phyloP scores from a whole-genome alignment of 345 rosid species.

The Rubroshorea leprosula region DNA sequence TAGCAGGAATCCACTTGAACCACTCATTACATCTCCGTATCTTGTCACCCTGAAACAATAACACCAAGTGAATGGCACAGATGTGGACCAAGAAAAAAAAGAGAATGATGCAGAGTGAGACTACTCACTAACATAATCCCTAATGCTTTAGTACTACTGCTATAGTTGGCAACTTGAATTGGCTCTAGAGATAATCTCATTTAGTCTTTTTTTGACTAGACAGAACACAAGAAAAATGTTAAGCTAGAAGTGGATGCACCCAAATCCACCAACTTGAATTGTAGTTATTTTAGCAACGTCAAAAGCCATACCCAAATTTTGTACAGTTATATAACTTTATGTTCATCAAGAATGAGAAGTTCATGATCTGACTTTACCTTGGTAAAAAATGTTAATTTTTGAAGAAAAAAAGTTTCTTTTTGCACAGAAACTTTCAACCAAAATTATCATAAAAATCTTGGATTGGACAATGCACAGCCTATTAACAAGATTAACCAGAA shows the following conservation, averaged over 20 bases:
- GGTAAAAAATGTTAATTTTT: too few species aligned
- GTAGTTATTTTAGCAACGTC: too few species aligned
- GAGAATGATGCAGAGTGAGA: conserved; percentile 3
- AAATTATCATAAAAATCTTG: too few species aligned
- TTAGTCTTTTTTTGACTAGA: background rate
- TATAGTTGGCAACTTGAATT: background rate
- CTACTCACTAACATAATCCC: conserved; percentile 4
- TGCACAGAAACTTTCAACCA: too few species aligned
- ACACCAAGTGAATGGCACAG: conserved; percentile 15
- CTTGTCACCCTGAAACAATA: conserved; percentile 56
- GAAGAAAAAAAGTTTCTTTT: too few species aligned
- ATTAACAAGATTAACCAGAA: too few species aligned
- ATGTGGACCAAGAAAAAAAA: background rate
- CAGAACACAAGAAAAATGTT: background rate
- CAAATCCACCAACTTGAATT: too few species aligned
- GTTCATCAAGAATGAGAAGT: background rate
- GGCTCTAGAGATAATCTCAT: background rate
- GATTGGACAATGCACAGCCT: too few species aligned
- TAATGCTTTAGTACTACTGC: background rate
- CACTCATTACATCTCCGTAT: conserved; percentile 70
- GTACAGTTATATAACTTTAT: too few species aligned
- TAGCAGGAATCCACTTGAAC: conserved; percentile 65
- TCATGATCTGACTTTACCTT: too few species aligned
- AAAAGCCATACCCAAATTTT: too few species aligned
- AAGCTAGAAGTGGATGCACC: too few species aligned